Evolutionary conservation across 805 yeast species (phyloP).

Genomic region (Lipomyces orientalis): DNA sequence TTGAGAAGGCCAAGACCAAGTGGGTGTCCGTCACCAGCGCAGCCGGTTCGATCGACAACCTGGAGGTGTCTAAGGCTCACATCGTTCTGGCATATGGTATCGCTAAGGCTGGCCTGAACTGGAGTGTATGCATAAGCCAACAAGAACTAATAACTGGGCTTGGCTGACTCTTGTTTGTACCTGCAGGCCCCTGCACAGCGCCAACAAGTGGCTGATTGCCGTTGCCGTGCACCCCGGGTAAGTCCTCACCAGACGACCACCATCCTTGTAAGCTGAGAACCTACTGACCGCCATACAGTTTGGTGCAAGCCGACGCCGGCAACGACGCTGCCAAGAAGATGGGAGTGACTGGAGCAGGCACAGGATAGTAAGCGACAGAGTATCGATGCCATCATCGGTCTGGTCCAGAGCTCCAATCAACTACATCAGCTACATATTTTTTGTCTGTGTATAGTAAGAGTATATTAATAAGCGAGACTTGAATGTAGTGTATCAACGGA

Average conservation of each 20-base stretch:
- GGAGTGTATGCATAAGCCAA: neutral
- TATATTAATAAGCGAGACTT: no score
- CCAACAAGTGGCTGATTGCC: neutral
- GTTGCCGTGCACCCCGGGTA: neutral
- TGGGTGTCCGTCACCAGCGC: neutral
- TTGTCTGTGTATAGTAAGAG: no score
- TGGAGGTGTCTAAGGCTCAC: neutral
- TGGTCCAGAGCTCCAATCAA: no score
- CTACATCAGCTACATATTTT: no score
- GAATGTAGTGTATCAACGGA: no score
- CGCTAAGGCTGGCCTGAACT: constrained; percentile 1
- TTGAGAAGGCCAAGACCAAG: neutral
- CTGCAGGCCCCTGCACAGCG: neutral
- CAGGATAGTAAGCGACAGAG: neutral
- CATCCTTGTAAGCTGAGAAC: neutral
- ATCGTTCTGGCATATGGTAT: neutral
- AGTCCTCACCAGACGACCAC: neutral
- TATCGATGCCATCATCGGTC: neutral
- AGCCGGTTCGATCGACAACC: neutral
- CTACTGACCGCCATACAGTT: neutral
- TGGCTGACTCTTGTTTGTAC: neutral
- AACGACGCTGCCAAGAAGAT: neutral
- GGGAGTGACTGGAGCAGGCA: constrained; percentile 2
- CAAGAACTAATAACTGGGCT: no score
- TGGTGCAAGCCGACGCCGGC: neutral